phyloP scores from a whole-genome alignment of 306 rosid genomes.

The Cicer pinnatifidum region DNA sequence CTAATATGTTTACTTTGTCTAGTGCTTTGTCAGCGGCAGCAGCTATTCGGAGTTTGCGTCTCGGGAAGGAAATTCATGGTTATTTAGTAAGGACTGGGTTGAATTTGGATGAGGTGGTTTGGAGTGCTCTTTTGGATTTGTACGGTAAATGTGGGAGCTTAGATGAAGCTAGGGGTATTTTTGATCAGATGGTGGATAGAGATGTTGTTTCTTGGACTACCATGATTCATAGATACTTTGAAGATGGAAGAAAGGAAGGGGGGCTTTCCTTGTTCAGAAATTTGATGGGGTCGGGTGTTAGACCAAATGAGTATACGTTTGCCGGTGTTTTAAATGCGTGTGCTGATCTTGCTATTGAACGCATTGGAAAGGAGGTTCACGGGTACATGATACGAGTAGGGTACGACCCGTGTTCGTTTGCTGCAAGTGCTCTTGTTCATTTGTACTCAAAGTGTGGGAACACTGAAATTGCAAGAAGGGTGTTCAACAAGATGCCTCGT shows the following conservation, averaged over 20 bases:
- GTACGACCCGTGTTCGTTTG: constrained; percentile 57
- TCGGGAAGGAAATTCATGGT: constrained; percentile 78
- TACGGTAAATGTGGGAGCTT: constrained; percentile 75
- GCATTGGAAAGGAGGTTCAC: constrained; percentile 65
- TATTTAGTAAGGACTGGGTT: constrained; percentile 55
- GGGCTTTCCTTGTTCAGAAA: constrained; percentile 63
- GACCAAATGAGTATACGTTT: constrained; percentile 72
- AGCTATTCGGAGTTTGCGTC: constrained; percentile 51
- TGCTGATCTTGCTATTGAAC: constrained; percentile 63
- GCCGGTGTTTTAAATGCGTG: constrained; percentile 68
- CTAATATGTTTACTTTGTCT: constrained; percentile 57
- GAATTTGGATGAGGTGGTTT: constrained; percentile 67
- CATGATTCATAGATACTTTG: constrained; percentile 65
- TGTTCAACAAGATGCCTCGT: constrained; percentile 55
- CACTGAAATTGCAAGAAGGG: constrained; percentile 56
- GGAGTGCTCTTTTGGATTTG: constrained; percentile 68
- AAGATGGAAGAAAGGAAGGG: constrained; percentile 65
- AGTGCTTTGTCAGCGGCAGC: constrained; percentile 68
- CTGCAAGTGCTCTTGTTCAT: constrained; percentile 67
- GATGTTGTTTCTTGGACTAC: constrained; percentile 73
- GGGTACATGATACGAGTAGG: constrained; percentile 64
- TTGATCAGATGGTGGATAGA: constrained; percentile 54
- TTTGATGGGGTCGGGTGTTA: constrained; percentile 53
- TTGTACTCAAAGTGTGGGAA: constrained; percentile 72
- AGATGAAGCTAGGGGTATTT: constrained; percentile 63